Evolutionary conservation across 352 stramenopile genomes (phyloP), one percentile per base, ranked within the genome.

Genomic region (Phytophthora cactorum): DNA sequence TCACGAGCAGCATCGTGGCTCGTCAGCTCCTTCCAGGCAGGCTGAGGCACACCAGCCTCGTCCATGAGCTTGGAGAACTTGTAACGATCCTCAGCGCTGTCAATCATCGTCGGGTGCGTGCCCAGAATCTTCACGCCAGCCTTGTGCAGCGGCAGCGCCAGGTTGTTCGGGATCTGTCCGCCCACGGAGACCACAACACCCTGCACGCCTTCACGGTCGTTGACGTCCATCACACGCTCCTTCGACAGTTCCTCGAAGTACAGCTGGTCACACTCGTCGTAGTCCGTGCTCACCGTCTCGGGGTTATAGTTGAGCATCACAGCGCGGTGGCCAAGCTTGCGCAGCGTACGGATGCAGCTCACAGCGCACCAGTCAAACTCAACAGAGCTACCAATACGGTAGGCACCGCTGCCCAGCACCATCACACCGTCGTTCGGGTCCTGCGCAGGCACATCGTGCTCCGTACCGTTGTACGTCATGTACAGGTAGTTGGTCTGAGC

Each of bases 341-440:
- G 84, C 32, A 99, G 84, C 34, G 95, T 90, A 50, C 96, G 89
- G 58, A 98, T 98, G 65, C 91, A 95, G 74, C 84, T 97, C 53
- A 99, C 96, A 66, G 89, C 97, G 70, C 96, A 99, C 96, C 96
- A 99, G 71, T 99, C 97, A 59, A 99, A 99, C 78, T 99, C 96
- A 46, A 99, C 97, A n/a, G 88, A 98, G 68, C 87, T 98, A 54
- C 97, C 97, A 74, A 99, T 99, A 65, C 97, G 81, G 77, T 99
- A 99, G 10, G 94, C 92, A 69, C 96, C 97, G 70, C 87, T 97
- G 68, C 97, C 97, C 47, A 99, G 84, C 51, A 99, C 95, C 72
- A 98, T 92, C n/a, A 98, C 88, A 64, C 95, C 96, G 43, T 96
- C 82, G 75, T 96, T 89, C 28, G 79, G 74, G 2, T 79, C 56